Evolutionary conservation across 2,329 filamentous ascomycete genomes (phyloP), one percentile per base, ranked within the genome.

Genomic region (Cordyceps tenuipes): DNA sequence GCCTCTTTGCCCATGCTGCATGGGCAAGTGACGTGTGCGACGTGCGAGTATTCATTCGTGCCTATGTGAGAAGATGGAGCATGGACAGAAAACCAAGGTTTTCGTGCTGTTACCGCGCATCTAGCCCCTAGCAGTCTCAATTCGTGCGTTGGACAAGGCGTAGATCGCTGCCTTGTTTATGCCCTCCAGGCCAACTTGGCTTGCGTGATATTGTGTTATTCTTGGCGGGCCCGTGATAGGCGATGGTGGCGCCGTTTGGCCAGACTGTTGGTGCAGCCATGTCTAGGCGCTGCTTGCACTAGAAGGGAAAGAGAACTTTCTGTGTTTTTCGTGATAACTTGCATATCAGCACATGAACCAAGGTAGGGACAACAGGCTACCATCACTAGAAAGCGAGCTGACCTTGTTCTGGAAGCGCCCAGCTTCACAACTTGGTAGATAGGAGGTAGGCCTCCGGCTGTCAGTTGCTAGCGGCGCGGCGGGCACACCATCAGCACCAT

Each of bases 21-120:
- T 3, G 43, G 43, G n/a, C 19, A 19, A 46, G 19, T 21, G 2
- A 31, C 23, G 5, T 29, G 29, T 29, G 29, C 29, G 29, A 29
- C 29, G 29, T 29, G 47, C 26, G 6, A 50, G 26, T 12, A 23
- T 23, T 23, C 23, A 23, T 23, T 23, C 23, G 23, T 23, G 4
- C 23, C 4, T 23, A 34, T 31, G 48, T 15, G 17, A 29, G 13
- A 50, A 26, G 26, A 34, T 17, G 26, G 26, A 48, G 21, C 46
- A 41, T 52, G 53, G 53, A 55, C 21, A 36, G 43, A 43, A 56
- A 41, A 36, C 34, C 54, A 49, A 47, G 44, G 54, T 57, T 23
- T 23, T 26, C 26, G 43, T 17, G 23, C 19, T 19, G 51, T 10
- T n/a, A 13, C 31, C 34, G 34, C 49, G 13, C 17, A 7, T 39